Base-by-base conservation (phyloP, 2,329 filamentous ascomycete species). In the Trichophyton schoenleinii region DNA sequence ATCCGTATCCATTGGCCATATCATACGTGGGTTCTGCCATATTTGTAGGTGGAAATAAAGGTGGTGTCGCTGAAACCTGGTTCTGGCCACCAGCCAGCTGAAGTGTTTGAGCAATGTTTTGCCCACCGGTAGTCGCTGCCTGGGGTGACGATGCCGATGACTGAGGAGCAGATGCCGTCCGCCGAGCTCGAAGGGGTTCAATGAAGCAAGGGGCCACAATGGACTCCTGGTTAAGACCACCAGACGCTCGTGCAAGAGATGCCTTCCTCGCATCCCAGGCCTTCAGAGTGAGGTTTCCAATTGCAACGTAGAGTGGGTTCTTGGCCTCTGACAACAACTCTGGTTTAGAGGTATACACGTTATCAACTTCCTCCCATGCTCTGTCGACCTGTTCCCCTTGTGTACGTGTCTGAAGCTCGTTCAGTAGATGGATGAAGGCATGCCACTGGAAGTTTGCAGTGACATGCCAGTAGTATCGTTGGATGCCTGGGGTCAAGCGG, bases 391-490 rank as follows among this genome's bases (percentile, higher is more conserved):
- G 65, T 44, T 71, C 69, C 15, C 69, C 71, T 9, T 72, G 58
- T 8, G 72, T 67, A 59, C 71, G 71, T 34, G 69, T 69, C 18
- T 70, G 66, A 1, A 75, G 67, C 55, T 75, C 72, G 64, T 66
- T 72, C 31, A 80, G 67, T 18, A 80, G 68, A 65, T 77, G 77
- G 22, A 80, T 74, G 59, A 78, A 72, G 4, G 77, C 72, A 57
- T 79, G 77, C 77, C 77, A 80, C 42, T 74, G 72, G 65, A 79
- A 81, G 41, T 77, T 71, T 20, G 70, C 65, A n/a, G 76, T 70
- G 57, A 74, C 67, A 61, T 77, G 74, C 75, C 76, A 79, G 25
- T 70, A 65, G 62, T 74, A 78, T 15, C 70, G 68, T 34, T 71
- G 68, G 61, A 75, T 68, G 13, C 68, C 68, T 38, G 70, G 68